Evolutionary conservation across 106 monocot species (phyloP).

Genomic region (Alisma plantagoaquatica): DNA sequence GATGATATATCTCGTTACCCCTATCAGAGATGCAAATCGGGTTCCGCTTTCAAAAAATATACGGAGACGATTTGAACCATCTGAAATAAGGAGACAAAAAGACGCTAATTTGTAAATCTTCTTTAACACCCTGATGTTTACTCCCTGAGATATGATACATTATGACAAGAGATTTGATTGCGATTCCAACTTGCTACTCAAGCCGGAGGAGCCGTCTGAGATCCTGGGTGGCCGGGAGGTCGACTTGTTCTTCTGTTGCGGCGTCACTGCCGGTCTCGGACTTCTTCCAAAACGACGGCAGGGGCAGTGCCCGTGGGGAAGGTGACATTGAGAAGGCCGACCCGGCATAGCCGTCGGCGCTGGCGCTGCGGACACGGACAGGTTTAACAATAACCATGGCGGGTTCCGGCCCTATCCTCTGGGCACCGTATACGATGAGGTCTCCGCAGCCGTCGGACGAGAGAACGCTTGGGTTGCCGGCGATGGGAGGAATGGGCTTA

Average conservation of each 20-base stretch:
- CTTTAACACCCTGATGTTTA: too few species aligned
- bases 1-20: too few species aligned
- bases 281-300: conserved; percentile 32
- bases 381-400: background rate
- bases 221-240: conserved; percentile 18
- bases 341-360: conserved; percentile 25
- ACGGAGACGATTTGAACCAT: too few species aligned
- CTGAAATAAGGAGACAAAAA: too few species aligned
- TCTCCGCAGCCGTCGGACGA: conserved; percentile 4
- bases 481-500: background rate
- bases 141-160: too few species aligned
- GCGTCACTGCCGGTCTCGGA: background rate
- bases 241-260: background rate
- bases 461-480: conserved; percentile 1
- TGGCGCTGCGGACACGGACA: too few species aligned
- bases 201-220: conserved; percentile 30
- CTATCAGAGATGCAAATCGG: too few species aligned
- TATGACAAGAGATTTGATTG: too few species aligned
- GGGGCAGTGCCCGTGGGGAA: conserved; percentile 38
- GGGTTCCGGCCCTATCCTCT: background rate
- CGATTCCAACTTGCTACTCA: too few species aligned
- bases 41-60: too few species aligned
- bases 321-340: conserved; percentile 32
- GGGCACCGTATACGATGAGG: background rate
- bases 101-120: too few species aligned